These are phyloP conservation scores for Colletotrichum noveboracense DNA, from an alignment of 2,329 filamentous ascomycete genomes.

Conservation along the genomic window DNA sequence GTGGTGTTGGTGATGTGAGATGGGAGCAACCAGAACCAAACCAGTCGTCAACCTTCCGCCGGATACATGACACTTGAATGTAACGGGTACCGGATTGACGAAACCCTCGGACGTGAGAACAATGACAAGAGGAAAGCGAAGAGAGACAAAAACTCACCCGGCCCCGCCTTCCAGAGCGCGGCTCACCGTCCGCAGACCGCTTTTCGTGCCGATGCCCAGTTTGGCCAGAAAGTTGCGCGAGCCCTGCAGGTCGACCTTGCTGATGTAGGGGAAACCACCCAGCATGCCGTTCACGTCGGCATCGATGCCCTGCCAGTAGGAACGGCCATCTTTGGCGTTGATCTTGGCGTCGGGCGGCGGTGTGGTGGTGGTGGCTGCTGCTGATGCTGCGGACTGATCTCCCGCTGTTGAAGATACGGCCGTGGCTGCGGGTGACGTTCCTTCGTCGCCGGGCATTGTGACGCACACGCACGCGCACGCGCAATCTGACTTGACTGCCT, in stretches of 20 bases:
- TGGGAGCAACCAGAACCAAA: neutral
- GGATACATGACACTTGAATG: neutral
- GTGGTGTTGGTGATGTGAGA: neutral
- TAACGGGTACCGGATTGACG: neutral
- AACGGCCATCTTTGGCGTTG: constrained; percentile 37
- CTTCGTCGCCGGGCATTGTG: neutral
- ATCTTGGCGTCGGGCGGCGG: constrained; percentile 38
- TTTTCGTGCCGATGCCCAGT: constrained; percentile 52
- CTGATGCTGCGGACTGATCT: neutral
- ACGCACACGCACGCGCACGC: neutral
- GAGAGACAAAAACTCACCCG: constrained; percentile 34
- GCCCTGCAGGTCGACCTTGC: constrained; percentile 71
- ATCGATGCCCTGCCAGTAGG: constrained; percentile 53
- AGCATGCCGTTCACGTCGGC: constrained; percentile 75
- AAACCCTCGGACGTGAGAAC: neutral
- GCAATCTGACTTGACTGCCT: neutral
- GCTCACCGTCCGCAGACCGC: constrained; percentile 32
- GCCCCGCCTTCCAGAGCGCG: constrained; percentile 43
- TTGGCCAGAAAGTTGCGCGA: constrained; percentile 74
- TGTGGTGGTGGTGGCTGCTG: constrained; percentile 1
- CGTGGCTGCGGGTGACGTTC: neutral
- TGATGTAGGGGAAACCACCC: constrained; percentile 71
- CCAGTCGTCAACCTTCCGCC: neutral
- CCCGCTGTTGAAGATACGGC: neutral
- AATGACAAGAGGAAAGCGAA: neutral